Evolutionary conservation across 495 filamentous ascomycete species (phyloP), one percentile per base, ranked within the genome.

Genomic region (Aspergillus campestris): DNA sequence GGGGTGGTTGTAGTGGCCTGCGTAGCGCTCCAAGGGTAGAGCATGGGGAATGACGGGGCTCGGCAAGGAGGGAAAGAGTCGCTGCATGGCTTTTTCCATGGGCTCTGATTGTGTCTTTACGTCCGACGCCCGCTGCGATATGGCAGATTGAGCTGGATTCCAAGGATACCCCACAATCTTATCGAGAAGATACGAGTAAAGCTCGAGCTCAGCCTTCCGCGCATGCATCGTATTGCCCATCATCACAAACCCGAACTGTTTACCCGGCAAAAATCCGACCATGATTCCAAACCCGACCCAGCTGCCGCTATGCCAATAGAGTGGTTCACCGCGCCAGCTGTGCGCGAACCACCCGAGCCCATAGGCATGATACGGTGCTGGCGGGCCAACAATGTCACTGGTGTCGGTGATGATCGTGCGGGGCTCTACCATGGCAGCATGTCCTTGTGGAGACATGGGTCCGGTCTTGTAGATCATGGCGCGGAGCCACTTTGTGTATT

Each of bases 401-500:
- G 51, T 57, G 1, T 49, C 38, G 5, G 49, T 36, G 27, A 62
- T 49, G 9, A 73, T 47, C 0, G 55, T 57, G 8, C 69, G 61
- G 0, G 69, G 65, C 7, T 47, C 45, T n/a, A 58, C 58, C 8
- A 79, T 34, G 6, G 59, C 57, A 24, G 57, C 56, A 36, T 73
- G 65, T 1, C 58, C 69, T 30, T 58, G 54, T 5, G 71, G 40
- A 1, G 69, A 50, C 6, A 50, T 36, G 8, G 48, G 67, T 2
- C 50, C 51, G 1, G 53, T 46, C 33, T 56, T 44, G 10, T 57
- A 38, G 15, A 69, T 59, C 52, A 61, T 15, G n/a, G 65, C 65
- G 8, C 58, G 57, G 3, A 78, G 34, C 74, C 75, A 81, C 11
- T 59, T 65, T 0, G 69, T 56, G 38, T 79, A 81, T 40, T 80